Base-by-base conservation (phyloP, 176 grass and related monocot species). In the Guadua angustifolia region DNA sequence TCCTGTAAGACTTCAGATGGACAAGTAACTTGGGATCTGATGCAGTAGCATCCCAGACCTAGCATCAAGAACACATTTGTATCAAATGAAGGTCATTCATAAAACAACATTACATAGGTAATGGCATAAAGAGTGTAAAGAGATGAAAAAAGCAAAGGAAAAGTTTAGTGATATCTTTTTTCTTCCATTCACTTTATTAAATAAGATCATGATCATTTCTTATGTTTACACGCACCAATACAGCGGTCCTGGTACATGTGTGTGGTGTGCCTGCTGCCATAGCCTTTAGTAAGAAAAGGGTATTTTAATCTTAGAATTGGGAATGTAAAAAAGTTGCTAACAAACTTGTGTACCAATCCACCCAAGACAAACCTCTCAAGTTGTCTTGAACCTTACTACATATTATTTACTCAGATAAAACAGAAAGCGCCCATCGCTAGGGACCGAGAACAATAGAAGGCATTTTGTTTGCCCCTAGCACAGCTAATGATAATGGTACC, bases 31-130 rank as follows among this genome's bases (percentile, higher is more conserved):
- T 94, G 6, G 95, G 95, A 84, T 97, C 95, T 33, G 77, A 24
- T 9, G 95, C 88, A 42, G 95, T 94, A n/a, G 92, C 95, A 88
- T 97, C 95, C 92, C 92, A 97, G 44, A 97, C 90, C 95, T 97
- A 81, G 26, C 59, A 89, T 14, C 21, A 83, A 38, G 32, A 16
- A 35, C 13, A 73, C 13, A 18, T 5, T 42, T 52, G 0, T 38
- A 64, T 84, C 32, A 75, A 40, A 51, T 19, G 6, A 39, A 84
- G 43, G 25, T 50, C 32, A 49, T 73, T 2, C 29, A 63, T 73
- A 47, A 62, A 73, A n/a, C 13, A 71, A 61, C 25, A 60, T 47
- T 38, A 74, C 70, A 65, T 19, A 62, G 57, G 14, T 68, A 19
- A 36, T 74, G 4, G 44, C 19, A 53, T 24, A 68, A 67, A 19